Base-by-base conservation (phyloP, 495 filamentous ascomycete species). In the Aspergillus conjunctus region DNA sequence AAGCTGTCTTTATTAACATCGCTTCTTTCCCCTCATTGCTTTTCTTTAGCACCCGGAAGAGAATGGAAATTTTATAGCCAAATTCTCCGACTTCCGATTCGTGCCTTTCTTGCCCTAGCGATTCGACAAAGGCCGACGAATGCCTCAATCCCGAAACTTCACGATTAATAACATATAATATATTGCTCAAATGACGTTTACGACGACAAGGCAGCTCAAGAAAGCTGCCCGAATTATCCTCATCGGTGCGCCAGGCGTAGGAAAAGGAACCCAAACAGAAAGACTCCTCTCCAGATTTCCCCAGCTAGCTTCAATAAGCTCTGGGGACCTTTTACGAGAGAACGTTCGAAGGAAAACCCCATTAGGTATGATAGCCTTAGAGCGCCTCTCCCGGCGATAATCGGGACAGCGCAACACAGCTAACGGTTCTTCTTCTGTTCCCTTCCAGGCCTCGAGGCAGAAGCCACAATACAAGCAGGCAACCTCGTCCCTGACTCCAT, bases 221-320 rank as follows among this genome's bases (percentile, higher is more conserved):
- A 86, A 83, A 72, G 93, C 94, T 39, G 94, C 95, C 17, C 89
- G 94, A 33, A 87, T 98, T 54, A 98, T 98, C 71, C 85, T 98
- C 56, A 85, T 98, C 61, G 94, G 94, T 53, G 92, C 94, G n/a
- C 94, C 94, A 0, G 94, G 90, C 7, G 82, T 84, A 4, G 94
- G 94, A 54, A 98, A 98, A 75, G 94, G 94, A 33, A 98, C 94
- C 15, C 94, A 98, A 70, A 90, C 92, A 31, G 91, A 96, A 68
- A 83, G 94, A 45, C 78, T 98, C 45, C 85, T 97, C 55, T 77
- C 88, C 63, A 86, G 90, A 60, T 98, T 93, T 66, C 91, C 93
- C 15, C 89, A 96, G 67, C 77, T 98, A 32, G 90, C 92, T 9
- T 87, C 92, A 5, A 92, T 98, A 76, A 94, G 90, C 76, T 96